A percentile compares a stretch with the other conserved stretches of the same genome.
Conservation (phyloP, 176 grass and related monocot genomes). For the Aegilops sharonensis region DNA sequence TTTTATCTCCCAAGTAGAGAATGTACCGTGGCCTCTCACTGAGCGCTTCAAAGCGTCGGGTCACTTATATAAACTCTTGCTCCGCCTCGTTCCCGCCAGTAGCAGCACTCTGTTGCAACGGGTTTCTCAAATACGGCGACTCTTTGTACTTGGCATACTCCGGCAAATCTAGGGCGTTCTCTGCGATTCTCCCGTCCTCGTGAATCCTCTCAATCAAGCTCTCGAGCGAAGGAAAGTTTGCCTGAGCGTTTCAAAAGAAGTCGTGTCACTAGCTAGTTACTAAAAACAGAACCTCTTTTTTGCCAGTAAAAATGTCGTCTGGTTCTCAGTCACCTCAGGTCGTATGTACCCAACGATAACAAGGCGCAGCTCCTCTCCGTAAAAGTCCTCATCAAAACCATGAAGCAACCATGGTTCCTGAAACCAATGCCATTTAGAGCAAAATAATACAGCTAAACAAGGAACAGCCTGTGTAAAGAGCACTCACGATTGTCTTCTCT, state of each 20-base stretch:
- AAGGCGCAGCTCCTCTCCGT: slow-evolving; percentile 89
- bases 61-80: slow-evolving; percentile 26
- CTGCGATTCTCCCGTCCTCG: slow-evolving; percentile 83
- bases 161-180: slow-evolving; percentile 73
- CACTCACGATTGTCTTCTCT: slow-evolving; percentile 86
- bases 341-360: slow-evolving; percentile 91
- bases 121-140: slow-evolving; percentile 56
- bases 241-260: slow-evolving; percentile 44
- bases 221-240: slow-evolving; percentile 82
- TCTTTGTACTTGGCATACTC: slow-evolving; percentile 67
- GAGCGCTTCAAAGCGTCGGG: neutral
- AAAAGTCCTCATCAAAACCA: slow-evolving; percentile 81
- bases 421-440: slow-evolving; percentile 22
- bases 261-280: neutral
- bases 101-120: slow-evolving; percentile 37
- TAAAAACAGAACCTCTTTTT: neutral
- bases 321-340: slow-evolving; percentile 57
- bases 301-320: neutral
- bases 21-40: neutral
- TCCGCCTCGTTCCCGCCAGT: neutral
- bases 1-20: neutral
- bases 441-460: slow-evolving; percentile 26
- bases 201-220: slow-evolving; percentile 95
- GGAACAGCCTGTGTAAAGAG: neutral
- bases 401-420: slow-evolving; percentile 99